Conservation (phyloP, 1,139 yeast genomes). For the Arxiozyma telluris region DNA sequence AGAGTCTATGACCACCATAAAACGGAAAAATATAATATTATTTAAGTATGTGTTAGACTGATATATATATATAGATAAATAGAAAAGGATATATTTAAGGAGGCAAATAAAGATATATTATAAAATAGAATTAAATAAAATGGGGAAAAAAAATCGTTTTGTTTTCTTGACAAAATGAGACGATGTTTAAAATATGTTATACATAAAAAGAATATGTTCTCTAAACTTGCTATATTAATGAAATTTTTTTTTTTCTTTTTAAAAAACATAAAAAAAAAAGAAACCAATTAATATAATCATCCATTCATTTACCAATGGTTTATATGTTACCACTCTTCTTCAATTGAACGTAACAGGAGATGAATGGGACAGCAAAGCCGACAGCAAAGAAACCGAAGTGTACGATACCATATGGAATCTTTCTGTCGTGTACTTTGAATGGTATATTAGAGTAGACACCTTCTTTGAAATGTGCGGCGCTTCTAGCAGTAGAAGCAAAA, state of each 20-base stretch:
- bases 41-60: background rate
- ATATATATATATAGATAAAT: background rate
- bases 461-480: conserved; percentile 49
- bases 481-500: conserved; percentile 23
- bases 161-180: too few relatives aligned
- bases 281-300: background rate
- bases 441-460: conserved; percentile 92
- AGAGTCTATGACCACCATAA: background rate
- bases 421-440: conserved; percentile 86
- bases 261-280: background rate
- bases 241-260: too few relatives aligned
- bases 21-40: background rate
- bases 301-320: background rate
- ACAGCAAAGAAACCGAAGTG: conserved; percentile 74
- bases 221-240: background rate
- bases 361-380: conserved; percentile 57
- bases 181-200: background rate
- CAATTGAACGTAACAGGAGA: conserved; percentile 59
- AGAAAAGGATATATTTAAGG: background rate
- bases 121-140: too few relatives aligned
- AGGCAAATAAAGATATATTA: background rate
- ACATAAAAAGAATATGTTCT: background rate
- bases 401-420: conserved; percentile 72
- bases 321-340: conserved; percentile 56
- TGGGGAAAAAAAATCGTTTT: too few relatives aligned